Conservation (phyloP, 1,284 basidiomycete genomes). For the Tilletia walkeri region DNA sequence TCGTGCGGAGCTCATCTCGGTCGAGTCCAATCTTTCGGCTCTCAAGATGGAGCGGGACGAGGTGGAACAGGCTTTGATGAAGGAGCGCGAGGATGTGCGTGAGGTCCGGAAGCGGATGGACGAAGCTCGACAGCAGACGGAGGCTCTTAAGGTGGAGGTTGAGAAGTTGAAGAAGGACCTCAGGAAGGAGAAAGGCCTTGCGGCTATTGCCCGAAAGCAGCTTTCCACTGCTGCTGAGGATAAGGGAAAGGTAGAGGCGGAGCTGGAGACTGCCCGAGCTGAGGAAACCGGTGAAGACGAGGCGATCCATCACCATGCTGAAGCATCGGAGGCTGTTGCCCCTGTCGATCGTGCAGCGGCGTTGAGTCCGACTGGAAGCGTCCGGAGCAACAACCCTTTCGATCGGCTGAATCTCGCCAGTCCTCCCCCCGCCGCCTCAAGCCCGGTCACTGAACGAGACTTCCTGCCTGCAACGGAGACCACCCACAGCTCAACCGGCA, state of each 20-base stretch:
- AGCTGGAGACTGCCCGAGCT: slow-evolving; percentile 60
- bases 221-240: slow-evolving; percentile 78
- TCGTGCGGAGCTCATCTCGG: slow-evolving; percentile 77
- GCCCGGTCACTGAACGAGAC: too few relatives aligned
- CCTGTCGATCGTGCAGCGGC: slow-evolving; percentile 25
- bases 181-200: slow-evolving; percentile 89
- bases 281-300: slow-evolving; percentile 56
- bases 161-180: slow-evolving; percentile 91
- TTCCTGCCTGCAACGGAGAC: too few relatives aligned
- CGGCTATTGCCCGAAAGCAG: slow-evolving; percentile 94
- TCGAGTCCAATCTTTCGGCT: slow-evolving; percentile 88
- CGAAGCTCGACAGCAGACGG: slow-evolving; percentile 59
- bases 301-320: slow-evolving; percentile 39
- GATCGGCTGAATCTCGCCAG: slow-evolving; percentile 66
- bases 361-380: slow-evolving; percentile 57
- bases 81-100: slow-evolving; percentile 91
- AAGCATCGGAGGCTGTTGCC: background rate
- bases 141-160: slow-evolving; percentile 69
- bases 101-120: slow-evolving; percentile 79
- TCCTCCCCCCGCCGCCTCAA: slow-evolving; percentile 18
- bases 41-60: slow-evolving; percentile 86
- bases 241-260: slow-evolving; percentile 69
- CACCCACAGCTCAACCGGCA: background rate
- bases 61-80: slow-evolving; percentile 78
- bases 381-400: slow-evolving; percentile 89